Conservation (phyloP, 768 basidiomycete genomes). For the Lyophyllum atratum region DNA sequence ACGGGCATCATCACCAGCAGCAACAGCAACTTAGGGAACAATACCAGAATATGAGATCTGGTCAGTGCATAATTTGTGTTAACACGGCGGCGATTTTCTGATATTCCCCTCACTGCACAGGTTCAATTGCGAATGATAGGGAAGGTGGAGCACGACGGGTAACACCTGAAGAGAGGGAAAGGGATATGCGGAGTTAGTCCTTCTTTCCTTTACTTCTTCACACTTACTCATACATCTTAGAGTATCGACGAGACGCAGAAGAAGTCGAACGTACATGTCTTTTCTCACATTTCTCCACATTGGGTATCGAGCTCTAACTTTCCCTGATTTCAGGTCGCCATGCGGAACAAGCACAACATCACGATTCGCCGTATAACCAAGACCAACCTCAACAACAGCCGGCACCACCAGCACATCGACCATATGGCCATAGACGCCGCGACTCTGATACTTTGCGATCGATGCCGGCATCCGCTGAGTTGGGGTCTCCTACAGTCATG, state of each 20-base stretch:
- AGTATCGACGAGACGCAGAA: conserved; percentile 35
- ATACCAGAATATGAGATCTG: conserved; percentile 34
- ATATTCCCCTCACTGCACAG: neutral
- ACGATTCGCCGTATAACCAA: conserved; percentile 12
- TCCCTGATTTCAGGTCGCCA: conserved; percentile 10
- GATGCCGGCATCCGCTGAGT: conserved; percentile 36
- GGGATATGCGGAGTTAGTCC: conserved; percentile 23
- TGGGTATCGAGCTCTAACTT: neutral
- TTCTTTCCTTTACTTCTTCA: neutral
- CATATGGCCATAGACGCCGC: conserved; percentile 59
- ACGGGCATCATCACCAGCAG: conserved; percentile 20
- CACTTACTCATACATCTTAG: conserved; percentile 22
- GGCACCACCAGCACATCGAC: conserved; percentile 40
- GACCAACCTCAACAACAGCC: conserved; percentile 29
- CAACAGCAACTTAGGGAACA: conserved; percentile 39
- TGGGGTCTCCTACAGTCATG: conserved; percentile 57
- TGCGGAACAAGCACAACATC: conserved; percentile 18
- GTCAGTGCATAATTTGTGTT: conserved; percentile 20
- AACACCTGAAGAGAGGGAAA: conserved; percentile 38
- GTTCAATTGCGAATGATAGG: conserved; percentile 25
- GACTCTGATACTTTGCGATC: conserved; percentile 79
- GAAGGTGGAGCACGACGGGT: conserved; percentile 37
- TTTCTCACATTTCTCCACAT: conserved; percentile 19
- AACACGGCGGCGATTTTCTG: neutral
- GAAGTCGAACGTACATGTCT: conserved; percentile 43